Conservation (phyloP, 495 filamentous ascomycete species). For the Neurospora terricola region DNA sequence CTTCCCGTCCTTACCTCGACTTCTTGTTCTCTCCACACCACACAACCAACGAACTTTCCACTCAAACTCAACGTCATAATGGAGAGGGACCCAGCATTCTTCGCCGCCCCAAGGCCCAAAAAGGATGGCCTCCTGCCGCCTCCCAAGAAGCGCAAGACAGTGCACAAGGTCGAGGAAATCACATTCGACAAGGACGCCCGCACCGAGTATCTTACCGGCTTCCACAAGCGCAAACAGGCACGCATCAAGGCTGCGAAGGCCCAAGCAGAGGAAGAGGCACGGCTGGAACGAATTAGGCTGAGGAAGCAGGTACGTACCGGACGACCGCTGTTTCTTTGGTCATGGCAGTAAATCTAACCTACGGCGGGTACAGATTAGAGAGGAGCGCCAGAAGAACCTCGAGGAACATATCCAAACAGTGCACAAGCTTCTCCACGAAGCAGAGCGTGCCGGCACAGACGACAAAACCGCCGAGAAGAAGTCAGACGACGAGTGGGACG, state of each 20-base stretch:
- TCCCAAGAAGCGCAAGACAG: conserved; percentile 56
- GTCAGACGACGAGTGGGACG: conserved; percentile 51
- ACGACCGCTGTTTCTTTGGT: background rate
- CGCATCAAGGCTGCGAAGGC: conserved; percentile 76
- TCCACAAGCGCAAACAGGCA: conserved; percentile 87
- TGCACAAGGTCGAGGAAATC: conserved; percentile 59
- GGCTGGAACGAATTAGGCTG: conserved; percentile 59
- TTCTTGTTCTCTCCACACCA: background rate
- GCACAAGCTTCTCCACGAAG: conserved; percentile 49
- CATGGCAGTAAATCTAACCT: background rate
- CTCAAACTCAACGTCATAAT: background rate
- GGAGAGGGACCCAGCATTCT: conserved; percentile 23
- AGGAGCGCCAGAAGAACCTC: conserved; percentile 68
- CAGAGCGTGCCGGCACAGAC: conserved; percentile 36
- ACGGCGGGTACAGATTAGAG: conserved; percentile 49
- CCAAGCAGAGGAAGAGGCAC: conserved; percentile 57
- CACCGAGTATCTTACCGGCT: conserved; percentile 82
- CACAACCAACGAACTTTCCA: background rate
- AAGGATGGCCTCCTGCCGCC: conserved; percentile 37
- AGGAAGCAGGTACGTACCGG: conserved; percentile 55
- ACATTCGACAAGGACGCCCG: conserved; percentile 70
- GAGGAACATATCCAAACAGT: conserved; percentile 69
- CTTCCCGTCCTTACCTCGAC: background rate
- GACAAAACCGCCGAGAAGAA: conserved; percentile 20
- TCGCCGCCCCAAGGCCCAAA: conserved; percentile 39